Percentiles rank a stretch among this genome's conserved stretches.
These are phyloP conservation scores for Gossypium turneri DNA, from an alignment of 345 rosid species.

Conservation along the genomic window DNA sequence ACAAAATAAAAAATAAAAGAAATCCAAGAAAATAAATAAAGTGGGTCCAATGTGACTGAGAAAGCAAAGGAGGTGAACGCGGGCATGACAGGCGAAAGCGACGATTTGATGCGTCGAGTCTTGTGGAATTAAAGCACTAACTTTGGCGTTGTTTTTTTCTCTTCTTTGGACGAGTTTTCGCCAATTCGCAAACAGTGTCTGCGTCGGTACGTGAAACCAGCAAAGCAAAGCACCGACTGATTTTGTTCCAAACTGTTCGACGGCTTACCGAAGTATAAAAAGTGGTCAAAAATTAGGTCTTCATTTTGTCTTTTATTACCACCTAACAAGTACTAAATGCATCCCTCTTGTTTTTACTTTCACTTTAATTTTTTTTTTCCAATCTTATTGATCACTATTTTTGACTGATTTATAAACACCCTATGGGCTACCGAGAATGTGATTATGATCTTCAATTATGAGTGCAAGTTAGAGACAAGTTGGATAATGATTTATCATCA, in stretches of 20 bases:
- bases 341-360: too few species aligned
- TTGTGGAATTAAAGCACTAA: not conserved
- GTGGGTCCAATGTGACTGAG: slow-evolving; percentile 8
- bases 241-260: not conserved
- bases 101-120: not conserved
- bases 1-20: not conserved
- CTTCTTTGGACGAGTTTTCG: not conserved
- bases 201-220: not conserved
- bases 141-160: not conserved
- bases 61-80: slow-evolving; percentile 1
- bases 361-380: too few species aligned
- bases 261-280: not conserved
- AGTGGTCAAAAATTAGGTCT: not conserved
- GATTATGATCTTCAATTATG: too few species aligned
- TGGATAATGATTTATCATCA: too few species aligned
- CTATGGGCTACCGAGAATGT: too few species aligned
- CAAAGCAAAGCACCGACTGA: not conserved
- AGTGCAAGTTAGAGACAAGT: too few species aligned
- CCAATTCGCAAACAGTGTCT: not conserved
- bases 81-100: slow-evolving; percentile 9
- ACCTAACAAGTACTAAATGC: not conserved
- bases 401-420: too few species aligned
- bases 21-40: not conserved
- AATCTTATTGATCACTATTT: too few species aligned
- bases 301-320: not conserved